Conservation (phyloP, 2,329 filamentous ascomycete species). For the Claviceps africana region DNA sequence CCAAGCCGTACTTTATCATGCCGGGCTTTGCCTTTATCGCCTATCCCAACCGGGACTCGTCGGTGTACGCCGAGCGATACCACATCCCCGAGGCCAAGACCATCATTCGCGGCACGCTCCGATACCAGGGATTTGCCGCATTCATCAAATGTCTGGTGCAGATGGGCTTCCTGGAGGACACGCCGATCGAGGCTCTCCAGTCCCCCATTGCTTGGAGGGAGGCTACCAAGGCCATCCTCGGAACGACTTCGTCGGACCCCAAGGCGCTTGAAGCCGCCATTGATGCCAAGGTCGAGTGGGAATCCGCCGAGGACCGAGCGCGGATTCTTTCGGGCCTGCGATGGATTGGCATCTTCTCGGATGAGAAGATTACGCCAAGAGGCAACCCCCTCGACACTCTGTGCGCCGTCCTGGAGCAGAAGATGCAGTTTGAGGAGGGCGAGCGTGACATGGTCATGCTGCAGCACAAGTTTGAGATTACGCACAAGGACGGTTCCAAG, state of each 20-base stretch:
- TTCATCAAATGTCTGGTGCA: conserved; percentile 81
- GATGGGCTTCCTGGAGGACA: conserved; percentile 74
- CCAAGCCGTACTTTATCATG: conserved; percentile 76
- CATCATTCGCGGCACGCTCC: conserved; percentile 65
- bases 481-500: conserved; percentile 57
- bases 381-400: conserved; percentile 83
- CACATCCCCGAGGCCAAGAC: conserved; percentile 86
- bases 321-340: conserved; percentile 57
- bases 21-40: conserved; percentile 79
- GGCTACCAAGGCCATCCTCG: conserved; percentile 64
- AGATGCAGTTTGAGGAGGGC: conserved; percentile 73
- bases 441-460: conserved; percentile 77
- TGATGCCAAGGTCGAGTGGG: conserved; percentile 60
- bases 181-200: conserved; percentile 50
- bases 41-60: conserved; percentile 87
- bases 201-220: conserved; percentile 67
- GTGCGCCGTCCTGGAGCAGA: conserved; percentile 75
- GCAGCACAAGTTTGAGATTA: conserved; percentile 73
- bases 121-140: conserved; percentile 82
- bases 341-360: conserved; percentile 51
- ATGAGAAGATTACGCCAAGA: conserved; percentile 45
- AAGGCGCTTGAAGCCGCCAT: conserved; percentile 62
- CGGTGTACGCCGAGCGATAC: conserved; percentile 77
- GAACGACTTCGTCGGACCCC: conserved; percentile 50
- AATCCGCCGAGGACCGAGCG: conserved; percentile 50